Evolutionary conservation across 164 flowering plant genomes (phyloP), one percentile per base, ranked within the genome.

Genomic region (Aristolochia fimbriata): DNA sequence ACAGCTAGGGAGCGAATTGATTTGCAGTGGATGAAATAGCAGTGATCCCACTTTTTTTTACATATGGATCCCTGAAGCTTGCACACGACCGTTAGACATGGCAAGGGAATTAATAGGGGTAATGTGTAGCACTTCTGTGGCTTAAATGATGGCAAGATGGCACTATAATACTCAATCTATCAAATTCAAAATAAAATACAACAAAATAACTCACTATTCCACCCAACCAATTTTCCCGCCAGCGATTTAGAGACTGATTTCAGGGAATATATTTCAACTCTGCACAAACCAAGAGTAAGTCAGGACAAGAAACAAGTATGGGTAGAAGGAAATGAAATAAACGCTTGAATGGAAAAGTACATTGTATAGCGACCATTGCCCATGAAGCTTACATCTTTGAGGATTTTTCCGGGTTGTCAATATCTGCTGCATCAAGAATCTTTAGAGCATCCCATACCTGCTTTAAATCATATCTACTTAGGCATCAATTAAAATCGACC

Each of bases 361-460:
- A 37, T 7, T 37, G 43, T 37, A 37, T 37, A 37, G n/a, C 43
- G 43, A 37, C 43, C 43, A 37, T 7, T 0, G 43, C 12, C 43
- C 43, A 37, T 6, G 11, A 37, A 22, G 33, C 25, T 55, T 76
- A 77, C 83, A 82, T 62, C 6, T 63, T 73, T 27, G 77, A 33
- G 43, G 86, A 79, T 31, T 77, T 65, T 70, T 77, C 78, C 43
- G 85, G 81, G 23, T 62, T 51, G 62, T 81, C 78, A 23, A 72
- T 63, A 64, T 79, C 79, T 47, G 77, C 76, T 55, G 86, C 83
- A 76, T 81, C 86, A 60, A 81, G 81, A 71, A 81, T 65, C 77
- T 79, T 74, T 24, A 79, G 73, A 27, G 86, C 83, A 61, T 79
- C 68, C 86, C 86, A 81, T 15, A 81, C 86, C 83, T 79, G 68